A percentile compares a stretch with the other conserved stretches of the same genome.
phyloP scores from a whole-genome alignment of 139 green algal species.

The Trebouxia sp. region DNA sequence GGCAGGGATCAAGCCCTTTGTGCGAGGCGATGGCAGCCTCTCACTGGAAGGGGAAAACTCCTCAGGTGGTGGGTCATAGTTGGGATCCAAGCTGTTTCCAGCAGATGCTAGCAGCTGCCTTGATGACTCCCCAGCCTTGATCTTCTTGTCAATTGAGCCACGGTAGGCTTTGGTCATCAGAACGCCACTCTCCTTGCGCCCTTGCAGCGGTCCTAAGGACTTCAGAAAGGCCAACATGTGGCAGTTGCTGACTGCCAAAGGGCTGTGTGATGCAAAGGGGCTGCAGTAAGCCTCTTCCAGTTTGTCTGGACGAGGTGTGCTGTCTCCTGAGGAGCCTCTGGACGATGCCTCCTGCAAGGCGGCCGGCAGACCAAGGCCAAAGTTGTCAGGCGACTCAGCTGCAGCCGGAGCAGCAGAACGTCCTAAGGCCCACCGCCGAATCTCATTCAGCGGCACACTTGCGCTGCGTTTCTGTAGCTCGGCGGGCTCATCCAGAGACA shows the following conservation, averaged over 20 bases:
- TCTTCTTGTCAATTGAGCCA: background rate
- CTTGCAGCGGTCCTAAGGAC: background rate
- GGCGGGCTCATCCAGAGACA: background rate
- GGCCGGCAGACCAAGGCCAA: no score
- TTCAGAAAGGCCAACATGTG: background rate
- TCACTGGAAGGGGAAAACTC: no score
- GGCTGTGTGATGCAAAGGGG: background rate
- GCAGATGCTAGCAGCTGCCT: background rate
- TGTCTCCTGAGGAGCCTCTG: no score
- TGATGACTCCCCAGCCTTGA: background rate
- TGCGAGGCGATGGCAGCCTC: background rate
- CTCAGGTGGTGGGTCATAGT: no score
- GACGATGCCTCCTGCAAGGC: no score
- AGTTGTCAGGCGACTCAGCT: no score
- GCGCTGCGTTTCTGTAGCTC: background rate
- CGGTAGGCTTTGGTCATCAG: background rate
- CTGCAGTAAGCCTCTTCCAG: background rate
- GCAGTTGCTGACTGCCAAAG: background rate
- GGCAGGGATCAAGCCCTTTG: background rate
- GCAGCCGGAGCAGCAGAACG: background rate
- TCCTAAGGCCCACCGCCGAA: background rate
- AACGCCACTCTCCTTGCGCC: background rate
- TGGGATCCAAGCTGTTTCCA: background rate
- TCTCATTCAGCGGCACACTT: background rate
- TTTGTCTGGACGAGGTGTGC: no score